These are phyloP conservation scores for Mycena chlorophos DNA, from an alignment of 768 basidiomycete species.

Conservation along the genomic window DNA sequence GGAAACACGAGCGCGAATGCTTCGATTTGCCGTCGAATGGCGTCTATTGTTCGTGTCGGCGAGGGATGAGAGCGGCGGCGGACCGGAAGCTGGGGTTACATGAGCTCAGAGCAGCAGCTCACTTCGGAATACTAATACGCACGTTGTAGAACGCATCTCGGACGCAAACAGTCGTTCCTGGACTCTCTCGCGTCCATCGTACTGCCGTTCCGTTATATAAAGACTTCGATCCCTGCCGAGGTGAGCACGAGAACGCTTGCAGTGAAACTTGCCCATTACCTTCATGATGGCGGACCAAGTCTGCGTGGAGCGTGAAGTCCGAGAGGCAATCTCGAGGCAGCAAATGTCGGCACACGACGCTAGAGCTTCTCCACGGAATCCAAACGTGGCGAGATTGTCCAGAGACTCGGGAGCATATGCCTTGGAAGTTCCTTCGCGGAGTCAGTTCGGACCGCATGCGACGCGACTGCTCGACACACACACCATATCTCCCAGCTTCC, in stretches of 20 bases:
- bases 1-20: conserved; percentile 73
- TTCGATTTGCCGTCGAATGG: conserved; percentile 73
- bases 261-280: conserved; percentile 39
- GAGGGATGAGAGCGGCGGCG: conserved; percentile 72
- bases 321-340: conserved; percentile 79
- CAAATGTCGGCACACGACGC: conserved; percentile 81
- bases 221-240: conserved; percentile 56
- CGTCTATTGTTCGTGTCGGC: conserved; percentile 58
- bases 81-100: conserved; percentile 64
- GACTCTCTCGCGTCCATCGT: conserved; percentile 69
- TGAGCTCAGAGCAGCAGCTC: conserved; percentile 11
- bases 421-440: conserved; percentile 80
- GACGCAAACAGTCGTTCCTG: conserved; percentile 81
- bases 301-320: conserved; percentile 60
- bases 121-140: conserved; percentile 25
- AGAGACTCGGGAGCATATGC: conserved; percentile 52
- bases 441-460: background rate
- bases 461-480: conserved; percentile 31
- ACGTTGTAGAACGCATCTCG: conserved; percentile 92
- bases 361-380: conserved; percentile 93
- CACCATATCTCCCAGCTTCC: conserved; percentile 68
- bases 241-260: background rate
- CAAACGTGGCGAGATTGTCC: conserved; percentile 65
- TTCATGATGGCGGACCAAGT: conserved; percentile 81
- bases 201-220: conserved; percentile 74